Evolutionary conservation across 2,329 filamentous ascomycete species (phyloP), one percentile per base, ranked within the genome.

Genomic region (Trichoderma citrinoviride): DNA sequence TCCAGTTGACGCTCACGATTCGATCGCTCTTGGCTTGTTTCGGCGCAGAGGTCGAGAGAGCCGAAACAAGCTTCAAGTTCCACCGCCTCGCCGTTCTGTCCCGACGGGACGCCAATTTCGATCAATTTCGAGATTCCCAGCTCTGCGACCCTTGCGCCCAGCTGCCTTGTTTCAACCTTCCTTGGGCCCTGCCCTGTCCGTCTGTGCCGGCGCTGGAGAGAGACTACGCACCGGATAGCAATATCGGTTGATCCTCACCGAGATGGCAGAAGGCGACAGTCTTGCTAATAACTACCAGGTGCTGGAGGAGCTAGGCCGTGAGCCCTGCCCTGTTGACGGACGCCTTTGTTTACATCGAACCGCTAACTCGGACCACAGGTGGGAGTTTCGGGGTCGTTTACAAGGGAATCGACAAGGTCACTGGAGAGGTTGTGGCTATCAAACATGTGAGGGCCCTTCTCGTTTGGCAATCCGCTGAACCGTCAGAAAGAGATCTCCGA

Each of bases 331-430:
- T 15, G 43, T 25, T 37, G 37, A 49, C 6, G 17, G 29, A 14
- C 33, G 33, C 33, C 14, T 23, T 21, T 17, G 41, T 27, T n/a
- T 40, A 19, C 8, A 47, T 58, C 44, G 17, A 25, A 44, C 14
- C 17, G 57, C 67, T 70, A 65, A 69, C 58, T 12, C 41, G 27
- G 14, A 23, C 49, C 43, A 49, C 72, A 96, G 92, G 92, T 78
- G 94, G 94, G 66, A 97, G 93, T 77, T 99, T 99, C 77, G 95
- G 95, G 64, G 88, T 94, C 50, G 95, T 99, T 37, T 99, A 96
- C 84, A 97, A 97, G 77, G 95, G 93, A 57, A 93, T 97, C 73
- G 93, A 98, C 73, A 92, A 89, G 75, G 82, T 87, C 29, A 97
- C 94, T 1, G 94, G 94, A 69, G 93, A 97, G 73, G 90, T 93